Evolutionary conservation across 768 basidiomycete genomes (phyloP), one percentile per base, ranked within the genome.

Genomic region (Leccinum pellstonianum): DNA sequence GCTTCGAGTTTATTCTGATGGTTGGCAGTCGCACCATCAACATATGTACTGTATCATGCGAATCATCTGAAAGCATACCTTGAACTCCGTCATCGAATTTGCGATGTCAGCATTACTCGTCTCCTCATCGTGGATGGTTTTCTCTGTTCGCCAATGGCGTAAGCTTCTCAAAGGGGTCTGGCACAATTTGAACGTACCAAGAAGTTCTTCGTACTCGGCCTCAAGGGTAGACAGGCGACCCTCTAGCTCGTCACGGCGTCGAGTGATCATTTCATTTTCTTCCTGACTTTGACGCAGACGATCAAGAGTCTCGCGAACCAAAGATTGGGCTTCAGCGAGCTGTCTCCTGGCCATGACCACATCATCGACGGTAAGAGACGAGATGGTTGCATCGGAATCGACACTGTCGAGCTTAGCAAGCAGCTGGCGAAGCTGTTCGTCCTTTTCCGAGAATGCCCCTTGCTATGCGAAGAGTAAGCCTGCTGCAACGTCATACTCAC

Each of bases 381-480:
- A 81, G 12, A 80, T 74, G 56, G 82, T 76, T 0, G 75, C 73
- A 55, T 81, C 81, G 23, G 84, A 81, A 68, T 94, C 92, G 65
- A 93, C 84, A 64, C 80, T 83, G 68, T 96, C 93, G 65, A 97
- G 80, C 71, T 95, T 95, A 12, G 84, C 80, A 60, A 97, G 80
- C 55, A 94, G 83, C 52, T 87, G 83, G 61, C 95, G 88, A 68
- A 97, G 81, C 65, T 94, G 91, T 67, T 96, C 93, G 73, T 96
- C 94, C 79, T 94, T 95, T 80, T 96, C 94, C 57, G 93, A 95
- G 75, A 95, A 91, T 2, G 89, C 86, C n/a, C 91, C 93, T 79
- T 94, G 91, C 91, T 92, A 65, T 25, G 54, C 15, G 11, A 21
- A 43, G 17, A 62, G 52, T 66, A 49, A 64, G 62, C 49, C 10